phyloP scores from a whole-genome alignment of 2,329 filamentous ascomycete species.

The Fusarium sp. region DNA sequence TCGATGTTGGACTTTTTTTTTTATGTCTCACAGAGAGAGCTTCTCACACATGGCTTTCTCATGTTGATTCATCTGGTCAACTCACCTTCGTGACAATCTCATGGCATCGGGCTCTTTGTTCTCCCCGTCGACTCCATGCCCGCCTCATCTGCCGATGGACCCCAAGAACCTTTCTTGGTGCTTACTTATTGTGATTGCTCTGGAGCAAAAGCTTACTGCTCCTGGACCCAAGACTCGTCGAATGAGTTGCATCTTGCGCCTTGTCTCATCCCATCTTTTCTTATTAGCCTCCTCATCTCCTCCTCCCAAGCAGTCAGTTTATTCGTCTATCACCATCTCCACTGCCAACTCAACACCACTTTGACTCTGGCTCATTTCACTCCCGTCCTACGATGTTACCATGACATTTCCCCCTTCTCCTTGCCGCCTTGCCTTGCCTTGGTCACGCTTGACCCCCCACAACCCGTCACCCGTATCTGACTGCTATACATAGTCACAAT shows the following conservation, averaged over 20 bases:
- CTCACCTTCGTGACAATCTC: conserved; percentile 7
- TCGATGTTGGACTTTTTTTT: conserved; percentile 1
- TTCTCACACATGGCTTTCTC: conserved; percentile 27
- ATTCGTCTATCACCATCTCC: conserved; percentile 14
- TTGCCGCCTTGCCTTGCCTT: conserved; percentile 7
- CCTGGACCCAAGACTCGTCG: background rate
- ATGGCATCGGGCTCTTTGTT: conserved; percentile 14
- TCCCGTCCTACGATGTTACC: conserved; percentile 29
- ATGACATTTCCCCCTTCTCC: conserved; percentile 25
- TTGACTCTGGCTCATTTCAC: conserved; percentile 14
- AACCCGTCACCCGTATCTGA: conserved; percentile 12
- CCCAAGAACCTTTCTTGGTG: conserved; percentile 24
- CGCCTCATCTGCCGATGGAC: conserved; percentile 27
- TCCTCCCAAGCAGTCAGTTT: background rate
- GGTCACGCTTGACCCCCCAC: conserved; percentile 18
- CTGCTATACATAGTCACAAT: conserved; percentile 41
- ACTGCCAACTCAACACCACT: conserved; percentile 13
- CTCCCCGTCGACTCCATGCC: background rate
- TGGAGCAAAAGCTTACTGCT: background rate
- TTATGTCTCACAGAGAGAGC: conserved; percentile 25
- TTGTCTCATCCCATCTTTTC: conserved; percentile 7
- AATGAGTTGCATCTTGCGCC: conserved; percentile 1
- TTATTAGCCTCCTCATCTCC: background rate
- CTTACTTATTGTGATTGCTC: conserved; percentile 6
- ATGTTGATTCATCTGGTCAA: conserved; percentile 8